phyloP scores from a whole-genome alignment of 176 grass and related monocot species.

The Oryza nivara region DNA sequence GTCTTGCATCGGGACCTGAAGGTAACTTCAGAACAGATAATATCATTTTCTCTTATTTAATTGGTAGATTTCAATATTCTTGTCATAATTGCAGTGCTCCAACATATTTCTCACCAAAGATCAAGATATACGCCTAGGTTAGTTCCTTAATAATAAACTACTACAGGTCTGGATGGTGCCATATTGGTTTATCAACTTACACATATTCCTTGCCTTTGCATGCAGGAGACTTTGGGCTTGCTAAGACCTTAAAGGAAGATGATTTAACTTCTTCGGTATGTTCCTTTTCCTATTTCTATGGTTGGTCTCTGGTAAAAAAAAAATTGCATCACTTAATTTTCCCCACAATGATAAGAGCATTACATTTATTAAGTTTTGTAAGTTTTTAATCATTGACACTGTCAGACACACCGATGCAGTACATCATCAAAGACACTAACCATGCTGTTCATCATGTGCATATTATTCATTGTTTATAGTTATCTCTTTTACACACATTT shows the following conservation, averaged over 20 bases:
- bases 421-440: not conserved
- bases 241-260: slow-evolving; percentile 93
- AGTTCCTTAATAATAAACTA: slow-evolving; percentile 51
- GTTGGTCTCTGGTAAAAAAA: slow-evolving; percentile 14
- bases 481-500: slow-evolving; percentile 13
- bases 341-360: not conserved
- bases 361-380: not conserved
- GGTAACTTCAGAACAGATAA: slow-evolving; percentile 41
- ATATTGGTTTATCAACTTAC: not conserved
- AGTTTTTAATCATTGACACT: not conserved
- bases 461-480: slow-evolving; percentile 21
- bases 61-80: slow-evolving; percentile 13
- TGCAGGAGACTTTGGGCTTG: slow-evolving; percentile 97
- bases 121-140: slow-evolving; percentile 91
- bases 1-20: slow-evolving; percentile 96
- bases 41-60: not conserved
- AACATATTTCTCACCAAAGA: slow-evolving; percentile 99
- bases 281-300: slow-evolving; percentile 27
- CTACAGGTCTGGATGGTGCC: not conserved
- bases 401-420: not conserved
- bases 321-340: not conserved
- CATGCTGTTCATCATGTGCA: not conserved
- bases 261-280: slow-evolving; percentile 95
- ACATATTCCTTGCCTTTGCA: slow-evolving; percentile 42
- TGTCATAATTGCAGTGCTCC: slow-evolving; percentile 70